Conservation (phyloP, 2,329 filamentous ascomycete species). For the Monilinia polystroma region DNA sequence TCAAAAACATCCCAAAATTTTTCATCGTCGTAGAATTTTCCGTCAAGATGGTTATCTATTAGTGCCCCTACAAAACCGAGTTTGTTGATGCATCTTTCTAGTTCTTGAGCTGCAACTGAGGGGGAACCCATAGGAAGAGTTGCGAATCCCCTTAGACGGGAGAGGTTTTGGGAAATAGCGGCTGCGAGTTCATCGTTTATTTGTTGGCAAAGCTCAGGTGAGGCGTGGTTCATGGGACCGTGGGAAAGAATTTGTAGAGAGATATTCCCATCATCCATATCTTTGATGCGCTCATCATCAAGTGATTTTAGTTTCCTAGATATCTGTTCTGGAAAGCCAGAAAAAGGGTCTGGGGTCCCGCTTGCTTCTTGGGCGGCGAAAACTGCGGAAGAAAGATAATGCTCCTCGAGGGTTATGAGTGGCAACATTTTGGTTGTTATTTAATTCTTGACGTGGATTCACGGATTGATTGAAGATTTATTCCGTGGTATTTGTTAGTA, state of each 20-base stretch:
- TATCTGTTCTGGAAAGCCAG: constrained; percentile 36
- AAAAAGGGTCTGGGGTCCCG: constrained; percentile 27
- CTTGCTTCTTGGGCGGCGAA: constrained; percentile 13
- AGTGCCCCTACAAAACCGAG: constrained; percentile 51
- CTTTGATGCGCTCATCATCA: constrained; percentile 32
- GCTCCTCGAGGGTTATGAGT: constrained; percentile 47
- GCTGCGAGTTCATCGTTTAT: constrained; percentile 41
- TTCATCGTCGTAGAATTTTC: constrained; percentile 46
- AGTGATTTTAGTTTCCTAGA: constrained; percentile 30
- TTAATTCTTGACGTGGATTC: not conserved
- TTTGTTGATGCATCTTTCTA: constrained; percentile 44
- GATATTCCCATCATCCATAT: constrained; percentile 35
- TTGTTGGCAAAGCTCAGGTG: constrained; percentile 24
- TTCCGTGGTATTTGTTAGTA: not conserved
- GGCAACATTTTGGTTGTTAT: constrained; percentile 29
- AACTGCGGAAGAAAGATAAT: constrained; percentile 36
- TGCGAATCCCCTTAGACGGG: constrained; percentile 46
- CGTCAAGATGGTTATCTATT: constrained; percentile 46
- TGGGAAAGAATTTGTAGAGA: constrained; percentile 40
- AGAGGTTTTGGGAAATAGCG: constrained; percentile 39
- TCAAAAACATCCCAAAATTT: constrained; percentile 43
- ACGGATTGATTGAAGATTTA: not conserved
- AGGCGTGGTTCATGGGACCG: constrained; percentile 29
- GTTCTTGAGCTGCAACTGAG: constrained; percentile 41
- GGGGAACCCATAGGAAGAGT: constrained; percentile 45